Evolutionary conservation across 108 stramenopile species (phyloP), one percentile per base, ranked within the genome.

Genomic region (Nannochloropsis gaditana): DNA sequence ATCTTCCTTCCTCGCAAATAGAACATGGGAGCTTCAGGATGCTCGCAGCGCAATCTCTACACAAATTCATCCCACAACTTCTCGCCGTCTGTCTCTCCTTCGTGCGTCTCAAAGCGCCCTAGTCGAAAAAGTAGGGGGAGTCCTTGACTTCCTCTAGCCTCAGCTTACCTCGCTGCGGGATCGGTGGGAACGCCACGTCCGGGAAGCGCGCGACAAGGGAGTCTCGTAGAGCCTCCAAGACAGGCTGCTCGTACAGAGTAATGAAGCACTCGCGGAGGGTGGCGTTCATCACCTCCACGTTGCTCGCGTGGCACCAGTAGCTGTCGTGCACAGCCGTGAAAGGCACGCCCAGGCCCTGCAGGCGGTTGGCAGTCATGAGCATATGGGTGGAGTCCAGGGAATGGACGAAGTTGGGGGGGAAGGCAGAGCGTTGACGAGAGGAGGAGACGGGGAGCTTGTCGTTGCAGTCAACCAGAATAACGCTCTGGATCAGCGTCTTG

Each of bases 401-500:
- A 88, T 99, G 99, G 3, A 99, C 95, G 89, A 94, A 99, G 89
- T 99, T 99, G 9, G 99, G 99, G 45, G 99, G 99, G 84, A 99
- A 99, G 11, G 99, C 99, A 15, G 95, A 91, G 21, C 92, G 92
- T 87, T 98, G 98, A 44, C 95, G 94, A 44, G 90, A 85, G 41
- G 89, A 90, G 85, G 95, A 90, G 44, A 99, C 89, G 15, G 96
- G 97, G 9, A 98, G 91, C 21, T 93, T 90, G 82, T 97, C 99
- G 44, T 86, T 91, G 41, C 94, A 89, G 80, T 96, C 91, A 15
- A 91, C 91, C 44, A 99, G 85, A 11, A 93, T 84, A 19, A 99
- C 91, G 82, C 90, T 90, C 86, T 97, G 97, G 85, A 98, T 90
- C 44, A 97, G 87, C 3, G 99, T 99, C n/a, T 93, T 92, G 44